Base-by-base conservation (phyloP, 2,329 filamentous ascomycete species). In the Phaeosphaeria sp. region DNA sequence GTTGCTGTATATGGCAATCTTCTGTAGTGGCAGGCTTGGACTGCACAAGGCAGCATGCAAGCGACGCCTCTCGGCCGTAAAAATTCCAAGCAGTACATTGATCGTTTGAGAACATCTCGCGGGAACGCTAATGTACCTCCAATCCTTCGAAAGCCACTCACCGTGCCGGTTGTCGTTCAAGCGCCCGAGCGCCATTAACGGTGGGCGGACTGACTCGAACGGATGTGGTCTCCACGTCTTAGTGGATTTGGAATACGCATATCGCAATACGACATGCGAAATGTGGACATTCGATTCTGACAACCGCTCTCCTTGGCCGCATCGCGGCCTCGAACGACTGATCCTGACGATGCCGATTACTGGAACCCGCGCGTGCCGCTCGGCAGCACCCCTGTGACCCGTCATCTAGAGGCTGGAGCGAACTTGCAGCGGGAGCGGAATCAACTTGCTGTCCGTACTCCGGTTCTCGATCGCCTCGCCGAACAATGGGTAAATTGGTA, bases 101-200 rank as follows among this genome's bases (percentile, higher is more conserved):
- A 45, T 53, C 42, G 42, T 60, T 48, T 39, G 17, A 51, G 55
- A 51, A 52, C 36, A 50, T 59, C 53, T 55, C 39, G 51, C 57
- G 53, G 54, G 60, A 63, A 56, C 59, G 56, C 55, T 55, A 63
- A 51, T 49, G 56, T 40, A 47, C 60, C 49, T 48, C 45, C 46
- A 54, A 53, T 62, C 56, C 59, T 60, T 56, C 40, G 7, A 55
- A 30, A 51, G 47, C 55, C 49, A 54, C 51, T 58, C 57, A 25
- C 36, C 39, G 45, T 40, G 50, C 56, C 49, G 55, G 44, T 45
- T 48, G 55, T 45, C 27, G 51, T 58, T 22, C 48, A 59, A 55
- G 53, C 53, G 55, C 59, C 47, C 43, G 59, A 53, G 53, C 60
- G 53, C 51, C 8, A 22, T 44, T 44, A 44, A 30, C 24, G 55